Conservation (phyloP, 2,329 filamentous ascomycete species). For the Apiospora pterosperma region DNA sequence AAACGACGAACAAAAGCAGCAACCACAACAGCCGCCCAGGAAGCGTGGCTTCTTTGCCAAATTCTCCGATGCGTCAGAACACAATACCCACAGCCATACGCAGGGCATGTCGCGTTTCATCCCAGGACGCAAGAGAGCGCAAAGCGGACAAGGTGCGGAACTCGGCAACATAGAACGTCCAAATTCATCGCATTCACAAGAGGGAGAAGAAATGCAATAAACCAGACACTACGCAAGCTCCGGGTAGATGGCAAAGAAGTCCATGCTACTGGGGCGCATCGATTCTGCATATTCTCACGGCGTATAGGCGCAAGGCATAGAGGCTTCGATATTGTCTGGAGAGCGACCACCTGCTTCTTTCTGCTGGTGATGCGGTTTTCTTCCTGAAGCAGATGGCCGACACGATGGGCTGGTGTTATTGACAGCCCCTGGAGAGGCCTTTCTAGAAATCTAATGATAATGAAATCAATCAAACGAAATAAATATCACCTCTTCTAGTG, state of each 20-base stretch:
- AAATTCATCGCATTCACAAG: constrained; percentile 23
- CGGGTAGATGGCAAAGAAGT: background rate
- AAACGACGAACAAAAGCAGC: constrained; percentile 68
- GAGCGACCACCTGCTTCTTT: background rate
- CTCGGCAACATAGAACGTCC: constrained; percentile 27
- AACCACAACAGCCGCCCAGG: constrained; percentile 47
- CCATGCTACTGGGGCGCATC: background rate
- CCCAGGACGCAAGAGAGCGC: constrained; percentile 30
- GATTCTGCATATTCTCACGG: background rate
- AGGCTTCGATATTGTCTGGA: background rate
- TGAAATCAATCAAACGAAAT: background rate
- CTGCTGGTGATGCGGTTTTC: background rate
- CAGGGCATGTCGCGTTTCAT: constrained; percentile 30
- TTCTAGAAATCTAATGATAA: background rate
- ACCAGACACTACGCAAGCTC: background rate
- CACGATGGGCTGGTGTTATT: background rate
- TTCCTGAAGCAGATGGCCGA: background rate
- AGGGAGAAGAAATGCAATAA: constrained; percentile 24
- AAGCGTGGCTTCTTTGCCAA: constrained; percentile 79
- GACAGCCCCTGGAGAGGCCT: background rate
- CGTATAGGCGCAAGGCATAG: background rate
- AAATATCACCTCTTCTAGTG: background rate
- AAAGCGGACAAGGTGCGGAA: constrained; percentile 30
- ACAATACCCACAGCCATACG: constrained; percentile 16
- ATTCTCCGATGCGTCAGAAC: constrained; percentile 60